phyloP scores from a whole-genome alignment of 768 basidiomycete genomes.

The Macrocybe gigantea region DNA sequence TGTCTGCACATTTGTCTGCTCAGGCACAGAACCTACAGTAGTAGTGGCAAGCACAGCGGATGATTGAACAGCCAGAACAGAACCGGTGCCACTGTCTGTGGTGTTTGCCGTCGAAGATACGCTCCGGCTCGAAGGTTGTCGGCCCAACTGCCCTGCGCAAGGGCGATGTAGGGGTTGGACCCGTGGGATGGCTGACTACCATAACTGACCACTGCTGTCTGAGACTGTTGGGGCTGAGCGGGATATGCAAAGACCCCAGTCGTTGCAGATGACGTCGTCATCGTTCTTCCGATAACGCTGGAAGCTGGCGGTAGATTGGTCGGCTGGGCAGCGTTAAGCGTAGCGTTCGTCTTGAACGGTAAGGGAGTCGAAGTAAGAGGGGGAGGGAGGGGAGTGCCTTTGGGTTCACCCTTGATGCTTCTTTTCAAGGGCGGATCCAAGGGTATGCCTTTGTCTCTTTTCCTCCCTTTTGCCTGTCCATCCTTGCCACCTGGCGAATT shows the following conservation, averaged over 20 bases:
- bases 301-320: constrained; percentile 14
- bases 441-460: constrained; percentile 52
- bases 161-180: no score
- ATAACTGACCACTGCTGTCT: background rate
- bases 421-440: constrained; percentile 65
- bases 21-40: background rate
- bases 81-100: background rate
- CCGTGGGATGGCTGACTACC: no score
- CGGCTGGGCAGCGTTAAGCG: constrained; percentile 7
- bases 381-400: constrained; percentile 56
- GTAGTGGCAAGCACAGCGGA: constrained; percentile 6
- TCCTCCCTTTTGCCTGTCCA: constrained; percentile 29
- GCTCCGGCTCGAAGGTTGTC: no score
- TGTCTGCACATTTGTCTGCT: no score
- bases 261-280: constrained; percentile 21
- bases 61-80: constrained; percentile 22
- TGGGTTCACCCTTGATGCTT: constrained; percentile 59
- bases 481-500: constrained; percentile 23
- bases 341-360: constrained; percentile 32
- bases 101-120: no score
- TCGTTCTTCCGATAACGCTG: constrained; percentile 7
- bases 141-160: no score
- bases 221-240: constrained; percentile 22
- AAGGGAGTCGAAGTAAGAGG: constrained; percentile 65
- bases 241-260: constrained; percentile 39